Evolutionary conservation across 441 rosid genomes (phyloP).

Genomic region (Erodium trifolium): DNA sequence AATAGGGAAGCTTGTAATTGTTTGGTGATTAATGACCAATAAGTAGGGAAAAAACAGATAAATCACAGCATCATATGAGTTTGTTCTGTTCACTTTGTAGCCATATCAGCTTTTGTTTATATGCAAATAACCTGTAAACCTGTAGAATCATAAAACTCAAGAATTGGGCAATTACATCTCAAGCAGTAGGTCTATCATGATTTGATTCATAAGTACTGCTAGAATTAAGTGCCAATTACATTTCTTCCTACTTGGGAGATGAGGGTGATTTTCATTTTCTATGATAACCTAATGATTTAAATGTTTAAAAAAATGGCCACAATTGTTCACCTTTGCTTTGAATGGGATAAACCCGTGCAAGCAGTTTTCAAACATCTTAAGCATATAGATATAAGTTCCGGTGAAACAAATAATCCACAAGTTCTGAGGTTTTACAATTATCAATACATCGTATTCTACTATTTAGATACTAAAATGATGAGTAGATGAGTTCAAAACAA

Average conservation of each 20-base stretch:
- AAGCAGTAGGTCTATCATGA: background rate
- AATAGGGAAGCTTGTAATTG: background rate
- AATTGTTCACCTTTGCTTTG: conserved; percentile 2
- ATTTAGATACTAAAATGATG: background rate
- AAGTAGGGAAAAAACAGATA: background rate
- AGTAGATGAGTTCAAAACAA: too few species aligned
- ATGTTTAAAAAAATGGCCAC: background rate
- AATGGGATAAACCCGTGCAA: background rate
- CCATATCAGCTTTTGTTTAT: background rate
- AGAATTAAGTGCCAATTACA: background rate
- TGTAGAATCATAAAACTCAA: conserved; percentile 2
- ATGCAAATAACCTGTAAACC: background rate
- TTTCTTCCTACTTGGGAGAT: background rate
- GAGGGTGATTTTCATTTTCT: background rate
- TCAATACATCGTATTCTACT: background rate
- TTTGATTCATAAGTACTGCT: background rate
- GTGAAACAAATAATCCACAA: background rate
- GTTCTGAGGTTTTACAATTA: background rate
- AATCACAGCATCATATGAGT: background rate
- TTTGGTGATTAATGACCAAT: background rate
- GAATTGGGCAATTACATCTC: background rate
- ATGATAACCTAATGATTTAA: background rate
- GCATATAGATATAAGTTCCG: background rate
- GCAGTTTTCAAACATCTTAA: background rate
- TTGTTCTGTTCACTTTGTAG: background rate